Conservation (phyloP, 345 rosid genomes). For the Erodium maritimum region DNA sequence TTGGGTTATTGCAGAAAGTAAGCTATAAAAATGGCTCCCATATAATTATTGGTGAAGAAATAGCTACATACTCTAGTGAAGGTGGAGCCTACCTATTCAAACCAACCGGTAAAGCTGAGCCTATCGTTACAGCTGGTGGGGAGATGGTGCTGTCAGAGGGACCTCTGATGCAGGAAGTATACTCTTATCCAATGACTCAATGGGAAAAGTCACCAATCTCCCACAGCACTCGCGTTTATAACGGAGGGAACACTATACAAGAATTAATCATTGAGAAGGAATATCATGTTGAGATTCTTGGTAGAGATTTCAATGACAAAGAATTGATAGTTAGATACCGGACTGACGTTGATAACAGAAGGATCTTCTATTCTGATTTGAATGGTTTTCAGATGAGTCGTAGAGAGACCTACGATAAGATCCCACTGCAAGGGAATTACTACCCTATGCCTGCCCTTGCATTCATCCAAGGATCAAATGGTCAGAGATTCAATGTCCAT, state of each 20-base stretch:
- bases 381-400: slow-evolving; percentile 99
- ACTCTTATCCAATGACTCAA: slow-evolving; percentile 64
- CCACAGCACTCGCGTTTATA: slow-evolving; percentile 64
- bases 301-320: slow-evolving; percentile 50
- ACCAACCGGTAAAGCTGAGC: slow-evolving; percentile 66
- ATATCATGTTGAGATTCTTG: slow-evolving; percentile 86
- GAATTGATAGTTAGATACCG: slow-evolving; percentile 82
- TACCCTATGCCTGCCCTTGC: slow-evolving; percentile 97
- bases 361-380: slow-evolving; percentile 72
- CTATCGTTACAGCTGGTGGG: slow-evolving; percentile 54
- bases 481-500: slow-evolving; percentile 76
- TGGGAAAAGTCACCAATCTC: slow-evolving; percentile 68
- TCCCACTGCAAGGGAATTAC: slow-evolving; percentile 94
- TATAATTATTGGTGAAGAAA: slow-evolving; percentile 55
- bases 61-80: slow-evolving; percentile 57
- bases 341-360: slow-evolving; percentile 55
- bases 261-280: slow-evolving; percentile 67
- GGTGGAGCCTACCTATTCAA: slow-evolving; percentile 93
- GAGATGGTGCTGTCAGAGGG: slow-evolving; percentile 60
- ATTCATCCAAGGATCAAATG: slow-evolving; percentile 76
- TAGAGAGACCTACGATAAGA: slow-evolving; percentile 87
- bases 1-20: slow-evolving; percentile 60
- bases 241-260: slow-evolving; percentile 45
- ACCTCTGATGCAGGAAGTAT: slow-evolving; percentile 66
- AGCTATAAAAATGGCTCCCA: slow-evolving; percentile 33